Conservation (phyloP, 805 yeast species). For the Babjeviella inositovora region DNA sequence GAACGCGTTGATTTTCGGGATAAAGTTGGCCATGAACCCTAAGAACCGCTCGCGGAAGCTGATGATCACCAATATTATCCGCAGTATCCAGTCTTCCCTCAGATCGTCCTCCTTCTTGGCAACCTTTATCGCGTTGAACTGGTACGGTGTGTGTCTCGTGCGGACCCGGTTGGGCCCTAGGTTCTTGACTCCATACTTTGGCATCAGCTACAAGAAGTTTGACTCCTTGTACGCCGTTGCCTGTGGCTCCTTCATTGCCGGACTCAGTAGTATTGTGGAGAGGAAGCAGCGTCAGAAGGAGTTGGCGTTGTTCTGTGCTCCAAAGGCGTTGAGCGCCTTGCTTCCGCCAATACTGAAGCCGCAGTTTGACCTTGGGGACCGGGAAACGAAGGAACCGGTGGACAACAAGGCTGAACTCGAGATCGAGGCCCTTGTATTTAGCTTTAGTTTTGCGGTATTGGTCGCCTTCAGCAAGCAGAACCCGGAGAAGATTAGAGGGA, state of each 20-base stretch:
- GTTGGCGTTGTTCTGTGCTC: conserved; percentile 19
- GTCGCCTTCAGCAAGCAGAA: conserved; percentile 14
- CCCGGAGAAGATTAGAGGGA: conserved; percentile 15
- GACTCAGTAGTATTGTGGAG: conserved; percentile 16
- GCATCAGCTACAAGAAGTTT: conserved; percentile 9
- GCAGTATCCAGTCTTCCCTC: conserved; percentile 11
- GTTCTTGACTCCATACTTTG: conserved; percentile 16
- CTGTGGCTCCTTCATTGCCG: too few species aligned
- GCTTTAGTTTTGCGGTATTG: conserved; percentile 16
- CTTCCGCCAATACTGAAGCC: too few species aligned
- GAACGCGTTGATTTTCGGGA: conserved; percentile 13
- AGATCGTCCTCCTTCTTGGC: conserved; percentile 27
- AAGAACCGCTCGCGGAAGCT: too few species aligned
- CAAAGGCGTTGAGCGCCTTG: conserved; percentile 18
- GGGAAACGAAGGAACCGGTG: too few species aligned
- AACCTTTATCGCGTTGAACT: conserved; percentile 19
- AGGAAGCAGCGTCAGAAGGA: conserved; percentile 15
- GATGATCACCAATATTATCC: too few species aligned
- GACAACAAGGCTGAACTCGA: too few species aligned
- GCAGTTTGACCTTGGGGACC: too few species aligned
- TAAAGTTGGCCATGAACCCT: too few species aligned
- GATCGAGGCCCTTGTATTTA: conserved; percentile 14
- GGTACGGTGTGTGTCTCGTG: conserved; percentile 30
- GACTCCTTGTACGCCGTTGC: too few species aligned
- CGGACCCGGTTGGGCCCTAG: conserved; percentile 22